Evolutionary conservation across 2,329 filamentous ascomycete genomes (phyloP).

Genomic region (Hymenoscyphus repandus): DNA sequence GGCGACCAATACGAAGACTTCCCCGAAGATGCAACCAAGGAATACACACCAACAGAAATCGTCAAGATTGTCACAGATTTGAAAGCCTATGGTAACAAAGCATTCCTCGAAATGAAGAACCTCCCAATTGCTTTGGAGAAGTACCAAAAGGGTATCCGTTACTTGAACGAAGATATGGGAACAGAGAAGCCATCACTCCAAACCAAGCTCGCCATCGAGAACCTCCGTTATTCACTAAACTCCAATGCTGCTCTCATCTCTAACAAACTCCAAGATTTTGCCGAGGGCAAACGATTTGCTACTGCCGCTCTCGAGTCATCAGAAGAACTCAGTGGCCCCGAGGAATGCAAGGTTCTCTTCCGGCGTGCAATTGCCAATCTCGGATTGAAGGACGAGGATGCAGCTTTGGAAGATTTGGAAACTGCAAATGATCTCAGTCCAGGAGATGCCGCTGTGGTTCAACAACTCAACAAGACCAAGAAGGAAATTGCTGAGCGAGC

Average conservation of each 20-base stretch:
- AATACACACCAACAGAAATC: constrained; percentile 58
- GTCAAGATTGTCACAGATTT: constrained; percentile 76
- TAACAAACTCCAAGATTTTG: constrained; percentile 70
- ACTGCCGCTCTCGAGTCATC: constrained; percentile 65
- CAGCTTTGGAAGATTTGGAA: constrained; percentile 68
- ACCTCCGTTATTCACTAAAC: constrained; percentile 79
- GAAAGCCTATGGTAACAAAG: constrained; percentile 88
- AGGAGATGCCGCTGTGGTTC: constrained; percentile 66
- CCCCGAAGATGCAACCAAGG: constrained; percentile 72
- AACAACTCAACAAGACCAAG: constrained; percentile 75
- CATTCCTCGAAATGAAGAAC: constrained; percentile 73
- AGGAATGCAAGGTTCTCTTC: constrained; percentile 86
- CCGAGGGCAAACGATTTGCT: constrained; percentile 66
- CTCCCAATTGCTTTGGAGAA: constrained; percentile 71
- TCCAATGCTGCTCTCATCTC: constrained; percentile 83
- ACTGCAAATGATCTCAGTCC: constrained; percentile 72
- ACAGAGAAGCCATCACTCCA: constrained; percentile 66
- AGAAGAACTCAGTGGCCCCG: constrained; percentile 61
- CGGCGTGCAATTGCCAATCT: constrained; percentile 72
- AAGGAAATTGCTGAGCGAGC: constrained; percentile 65
- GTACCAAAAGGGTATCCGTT: constrained; percentile 89
- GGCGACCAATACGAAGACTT: constrained; percentile 95
- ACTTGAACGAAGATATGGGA: constrained; percentile 79
- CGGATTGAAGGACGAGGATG: constrained; percentile 78
- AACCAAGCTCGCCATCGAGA: constrained; percentile 59